phyloP scores from a whole-genome alignment of 2,329 filamentous ascomycete genomes.

The Pseudocercospora crystallina region DNA sequence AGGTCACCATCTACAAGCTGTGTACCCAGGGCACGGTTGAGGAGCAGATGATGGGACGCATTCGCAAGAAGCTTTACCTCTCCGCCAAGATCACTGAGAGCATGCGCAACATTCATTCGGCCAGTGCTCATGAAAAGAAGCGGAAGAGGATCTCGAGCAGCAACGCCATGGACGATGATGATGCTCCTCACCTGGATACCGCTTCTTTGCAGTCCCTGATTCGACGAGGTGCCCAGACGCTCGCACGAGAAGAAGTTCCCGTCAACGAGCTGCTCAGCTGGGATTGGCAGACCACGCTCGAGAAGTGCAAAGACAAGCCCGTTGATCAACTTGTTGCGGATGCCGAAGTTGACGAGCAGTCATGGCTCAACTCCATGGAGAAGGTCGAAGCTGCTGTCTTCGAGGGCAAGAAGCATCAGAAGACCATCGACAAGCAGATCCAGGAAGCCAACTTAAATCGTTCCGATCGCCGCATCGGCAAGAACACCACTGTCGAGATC shows the following conservation, averaged over 20 bases:
- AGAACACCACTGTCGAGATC: slow-evolving; percentile 59
- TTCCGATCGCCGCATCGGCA: slow-evolving; percentile 53
- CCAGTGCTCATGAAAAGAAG: slow-evolving; percentile 33
- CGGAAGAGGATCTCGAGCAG: slow-evolving; percentile 29
- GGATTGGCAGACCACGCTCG: slow-evolving; percentile 55
- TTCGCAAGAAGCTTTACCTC: slow-evolving; percentile 63
- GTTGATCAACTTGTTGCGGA: slow-evolving; percentile 39
- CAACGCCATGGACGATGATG: slow-evolving; percentile 43
- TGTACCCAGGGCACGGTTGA: slow-evolving; percentile 59
- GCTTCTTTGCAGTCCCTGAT: slow-evolving; percentile 56
- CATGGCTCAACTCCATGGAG: slow-evolving; percentile 59
- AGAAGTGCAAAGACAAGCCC: slow-evolving; percentile 55
- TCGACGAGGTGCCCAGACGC: slow-evolving; percentile 54
- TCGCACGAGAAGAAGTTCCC: slow-evolving; percentile 54
- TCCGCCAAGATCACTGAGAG: slow-evolving; percentile 61
- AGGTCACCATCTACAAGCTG: slow-evolving; percentile 57
- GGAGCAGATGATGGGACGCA: slow-evolving; percentile 58
- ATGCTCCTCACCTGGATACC: slow-evolving; percentile 54
- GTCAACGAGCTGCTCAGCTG: slow-evolving; percentile 59
- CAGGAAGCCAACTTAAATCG: slow-evolving; percentile 36
- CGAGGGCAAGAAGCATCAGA: slow-evolving; percentile 54
- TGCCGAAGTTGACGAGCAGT: slow-evolving; percentile 48
- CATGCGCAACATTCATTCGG: slow-evolving; percentile 55
- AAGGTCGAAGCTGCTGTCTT: slow-evolving; percentile 59
- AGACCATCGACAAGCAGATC: slow-evolving; percentile 36